These are phyloP conservation scores for Alternaria infectoria DNA, from an alignment of 2,329 filamentous ascomycete genomes.

Conservation along the genomic window DNA sequence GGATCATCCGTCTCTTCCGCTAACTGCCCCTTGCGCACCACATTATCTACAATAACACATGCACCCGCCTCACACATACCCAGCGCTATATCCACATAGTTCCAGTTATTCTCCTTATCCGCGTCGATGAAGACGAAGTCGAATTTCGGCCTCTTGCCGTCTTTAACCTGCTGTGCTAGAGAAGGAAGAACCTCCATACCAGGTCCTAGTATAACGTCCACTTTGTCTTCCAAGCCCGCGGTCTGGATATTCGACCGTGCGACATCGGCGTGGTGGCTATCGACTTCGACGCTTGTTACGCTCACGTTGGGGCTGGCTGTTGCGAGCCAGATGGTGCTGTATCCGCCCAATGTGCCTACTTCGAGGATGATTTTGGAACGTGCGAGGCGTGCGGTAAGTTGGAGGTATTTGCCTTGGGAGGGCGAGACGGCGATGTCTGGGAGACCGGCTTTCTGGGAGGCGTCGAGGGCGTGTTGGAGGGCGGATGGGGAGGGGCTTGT, in stretches of 20 bases:
- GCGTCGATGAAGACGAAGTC: slow-evolving; percentile 63
- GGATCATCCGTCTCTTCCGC: slow-evolving; percentile 36
- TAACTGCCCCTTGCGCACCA: slow-evolving; percentile 52
- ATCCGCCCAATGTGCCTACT: slow-evolving; percentile 63
- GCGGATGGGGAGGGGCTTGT: slow-evolving; percentile 33
- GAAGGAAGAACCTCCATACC: slow-evolving; percentile 53
- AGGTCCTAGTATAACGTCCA: slow-evolving; percentile 55
- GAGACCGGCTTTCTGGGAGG: slow-evolving; percentile 31
- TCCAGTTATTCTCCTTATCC: slow-evolving; percentile 58
- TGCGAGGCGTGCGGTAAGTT: slow-evolving; percentile 38
- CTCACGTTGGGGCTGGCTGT: slow-evolving; percentile 43
- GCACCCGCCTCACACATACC: slow-evolving; percentile 51
- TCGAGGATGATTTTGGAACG: slow-evolving; percentile 53
- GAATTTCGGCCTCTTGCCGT: slow-evolving; percentile 50
- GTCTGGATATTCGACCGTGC: slow-evolving; percentile 54
- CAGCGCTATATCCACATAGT: slow-evolving; percentile 57
- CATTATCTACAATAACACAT: slow-evolving; percentile 59
- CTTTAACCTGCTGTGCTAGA: slow-evolving; percentile 50
- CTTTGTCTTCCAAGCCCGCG: slow-evolving; percentile 50
- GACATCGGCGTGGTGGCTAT: slow-evolving; percentile 54
- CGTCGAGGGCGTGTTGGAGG: slow-evolving; percentile 31
- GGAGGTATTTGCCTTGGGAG: slow-evolving; percentile 44
- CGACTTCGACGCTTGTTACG: slow-evolving; percentile 61
- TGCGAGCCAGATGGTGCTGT: slow-evolving; percentile 62
- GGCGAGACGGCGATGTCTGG: slow-evolving; percentile 46